Percentiles rank a stretch among this genome's conserved stretches.
These are phyloP conservation scores for Neurospora sp. DNA, from an alignment of 2,329 filamentous ascomycete genomes.

Conservation along the genomic window DNA sequence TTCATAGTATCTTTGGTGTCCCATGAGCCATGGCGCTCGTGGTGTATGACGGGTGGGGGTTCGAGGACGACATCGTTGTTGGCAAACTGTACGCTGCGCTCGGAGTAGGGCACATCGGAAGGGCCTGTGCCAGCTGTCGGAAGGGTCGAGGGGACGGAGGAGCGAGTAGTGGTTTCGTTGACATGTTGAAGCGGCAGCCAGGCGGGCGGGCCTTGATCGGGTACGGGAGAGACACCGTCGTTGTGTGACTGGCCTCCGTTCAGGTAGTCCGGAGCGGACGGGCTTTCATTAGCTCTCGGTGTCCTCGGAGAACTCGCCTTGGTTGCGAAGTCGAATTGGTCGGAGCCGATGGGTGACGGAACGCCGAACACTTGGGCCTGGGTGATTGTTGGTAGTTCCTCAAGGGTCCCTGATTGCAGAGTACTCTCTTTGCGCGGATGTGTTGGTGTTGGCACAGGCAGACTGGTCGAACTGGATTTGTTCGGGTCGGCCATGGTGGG, in stretches of 20 bases:
- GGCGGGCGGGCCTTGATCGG: constrained; percentile 2
- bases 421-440: constrained; percentile 10
- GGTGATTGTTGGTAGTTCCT: constrained; percentile 16
- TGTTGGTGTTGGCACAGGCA: not conserved
- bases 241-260: constrained; percentile 26
- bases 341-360: constrained; percentile 15
- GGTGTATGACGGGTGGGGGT: constrained; percentile 30
- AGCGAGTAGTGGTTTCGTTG: constrained; percentile 7
- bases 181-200: constrained; percentile 13
- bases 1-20: constrained; percentile 52
- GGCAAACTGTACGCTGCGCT: constrained; percentile 64
- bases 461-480: constrained; percentile 4
- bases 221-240: constrained; percentile 20
- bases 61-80: constrained; percentile 42
- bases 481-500: constrained; percentile 14
- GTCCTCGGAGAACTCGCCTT: constrained; percentile 9
- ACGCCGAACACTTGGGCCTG: constrained; percentile 13
- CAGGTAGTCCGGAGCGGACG: constrained; percentile 26
- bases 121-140: constrained; percentile 12
- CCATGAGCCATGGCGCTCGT: constrained; percentile 55
- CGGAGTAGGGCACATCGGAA: constrained; percentile 22
- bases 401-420: constrained; percentile 14
- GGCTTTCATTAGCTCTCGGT: constrained; percentile 6
- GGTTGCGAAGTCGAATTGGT: constrained; percentile 19
- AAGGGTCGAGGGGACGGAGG: constrained; percentile 3